Conservation (phyloP, 768 basidiomycete species). For the Tylopilus cervinicoccineus region DNA sequence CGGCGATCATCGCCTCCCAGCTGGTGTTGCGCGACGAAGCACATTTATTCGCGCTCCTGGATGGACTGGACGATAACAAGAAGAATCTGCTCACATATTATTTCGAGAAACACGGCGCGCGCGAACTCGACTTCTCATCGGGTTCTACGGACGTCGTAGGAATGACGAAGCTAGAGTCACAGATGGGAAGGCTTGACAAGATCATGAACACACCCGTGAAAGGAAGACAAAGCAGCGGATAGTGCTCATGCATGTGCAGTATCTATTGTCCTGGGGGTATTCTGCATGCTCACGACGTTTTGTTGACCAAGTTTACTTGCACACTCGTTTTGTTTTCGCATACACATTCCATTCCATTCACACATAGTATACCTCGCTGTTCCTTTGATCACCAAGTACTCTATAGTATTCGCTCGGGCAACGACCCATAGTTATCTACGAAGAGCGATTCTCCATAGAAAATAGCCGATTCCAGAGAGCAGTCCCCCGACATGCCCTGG, state of each 20-base stretch:
- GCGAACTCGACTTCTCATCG: conserved; percentile 42
- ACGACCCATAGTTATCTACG: conserved; percentile 17
- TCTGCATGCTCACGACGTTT: conserved; percentile 3
- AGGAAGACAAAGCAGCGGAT: conserved; percentile 14
- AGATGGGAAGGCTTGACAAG: conserved; percentile 76
- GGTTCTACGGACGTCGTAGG: conserved; percentile 37
- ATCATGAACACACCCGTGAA: conserved; percentile 71
- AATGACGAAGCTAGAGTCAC: conserved; percentile 70
- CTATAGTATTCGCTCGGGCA: conserved; percentile 4
- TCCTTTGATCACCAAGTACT: conserved; percentile 6
- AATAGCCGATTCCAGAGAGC: conserved; percentile 58
- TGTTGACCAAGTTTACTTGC: conserved; percentile 1
- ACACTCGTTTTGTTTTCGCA: conserved; percentile 15
- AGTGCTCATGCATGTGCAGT: not conserved
- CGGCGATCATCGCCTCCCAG: conserved; percentile 79
- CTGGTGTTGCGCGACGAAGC: conserved; percentile 79
- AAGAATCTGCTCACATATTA: conserved; percentile 87
- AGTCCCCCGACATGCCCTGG: conserved; percentile 71
- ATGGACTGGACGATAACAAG: conserved; percentile 84
- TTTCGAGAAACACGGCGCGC: conserved; percentile 82
- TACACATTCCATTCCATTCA: conserved; percentile 13
- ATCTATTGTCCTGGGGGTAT: not conserved
- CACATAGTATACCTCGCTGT: conserved; percentile 8
- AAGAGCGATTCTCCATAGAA: conserved; percentile 27
- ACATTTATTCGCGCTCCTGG: conserved; percentile 75